Evolutionary conservation across 2,329 filamentous ascomycete species (phyloP), one percentile per base, ranked within the genome.

Genomic region (Pseudopithomyces chartarum): DNA sequence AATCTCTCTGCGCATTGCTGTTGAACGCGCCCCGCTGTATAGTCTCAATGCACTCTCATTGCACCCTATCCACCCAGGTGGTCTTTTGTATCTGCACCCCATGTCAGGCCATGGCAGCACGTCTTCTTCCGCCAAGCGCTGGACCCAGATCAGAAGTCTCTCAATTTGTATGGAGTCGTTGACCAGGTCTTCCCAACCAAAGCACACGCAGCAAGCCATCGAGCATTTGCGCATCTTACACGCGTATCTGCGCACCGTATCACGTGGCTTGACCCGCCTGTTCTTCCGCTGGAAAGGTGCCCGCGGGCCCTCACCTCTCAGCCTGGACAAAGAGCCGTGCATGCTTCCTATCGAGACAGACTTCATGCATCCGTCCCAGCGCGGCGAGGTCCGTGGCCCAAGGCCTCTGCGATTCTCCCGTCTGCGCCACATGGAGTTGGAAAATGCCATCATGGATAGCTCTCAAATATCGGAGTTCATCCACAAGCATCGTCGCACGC

Each of bases 1-100:
- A 59, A 92, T 96, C 71, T 95, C 91, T 62, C 79, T 96, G 54
- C 89, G 92, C 61, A 92, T 96, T 61, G 89, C 92, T 12, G 78
- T 96, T 29, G 92, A 96, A 78, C 85, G 88, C 52, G 85, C 88
- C 10, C 85, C 87, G 1, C 78, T 95, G 47, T 80, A 79, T 49
- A 83, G 82, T 56, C 83, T 97, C 13, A 80, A 82, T 60, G 88
- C 88, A 58, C 81, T 97, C 2, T 90, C 90, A 0, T 82, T 96
- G 1, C 84, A 86, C 12, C 85, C 86, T 1, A 84, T 96, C 10
- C 91, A 96, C 65, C 87, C 91, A 0, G 84, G 86, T 1, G 90
- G 89, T 7, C 85, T 96, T 50, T 83, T 89, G 64, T 94, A 95
- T 71, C 82, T 97, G 19, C 88, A 90, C 52, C 89, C 91, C 60